These are phyloP conservation scores for Arachis stenosperma DNA, from an alignment of 306 rosid species.

Conservation along the genomic window DNA sequence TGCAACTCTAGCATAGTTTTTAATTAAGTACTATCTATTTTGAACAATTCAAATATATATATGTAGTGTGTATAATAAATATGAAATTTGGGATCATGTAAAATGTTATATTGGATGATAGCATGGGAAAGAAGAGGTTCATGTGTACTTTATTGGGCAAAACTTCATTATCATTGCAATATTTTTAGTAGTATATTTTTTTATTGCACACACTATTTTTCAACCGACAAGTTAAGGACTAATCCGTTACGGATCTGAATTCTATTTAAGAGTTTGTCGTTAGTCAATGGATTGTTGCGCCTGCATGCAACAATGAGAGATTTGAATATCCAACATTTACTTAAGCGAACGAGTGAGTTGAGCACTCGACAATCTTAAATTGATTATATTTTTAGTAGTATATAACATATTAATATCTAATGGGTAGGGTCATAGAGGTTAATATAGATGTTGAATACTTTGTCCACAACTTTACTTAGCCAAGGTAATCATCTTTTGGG, in stretches of 20 bases:
- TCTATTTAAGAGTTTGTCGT: too few species aligned
- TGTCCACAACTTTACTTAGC: slow-evolving; percentile 38
- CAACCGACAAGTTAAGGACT: too few species aligned
- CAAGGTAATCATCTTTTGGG: slow-evolving; percentile 42
- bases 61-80: slow-evolving; percentile 18
- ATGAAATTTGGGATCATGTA: not conserved
- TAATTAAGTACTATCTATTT: slow-evolving; percentile 14
- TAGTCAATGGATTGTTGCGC: too few species aligned
- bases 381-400: slow-evolving; percentile 21
- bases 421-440: slow-evolving; percentile 45
- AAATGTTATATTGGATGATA: slow-evolving; percentile 30
- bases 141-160: slow-evolving; percentile 26
- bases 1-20: slow-evolving; percentile 41
- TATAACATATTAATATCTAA: slow-evolving; percentile 14
- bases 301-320: too few species aligned
- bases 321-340: too few species aligned
- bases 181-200: slow-evolving; percentile 15
- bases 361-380: too few species aligned
- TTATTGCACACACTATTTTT: too few species aligned
- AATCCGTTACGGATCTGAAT: too few species aligned
- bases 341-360: too few species aligned
- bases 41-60: slow-evolving; percentile 20
- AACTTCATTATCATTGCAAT: slow-evolving; percentile 19
- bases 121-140: slow-evolving; percentile 31
- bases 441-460: slow-evolving; percentile 43